Conservation (phyloP, 768 basidiomycete genomes). For the Tylopilus sp. region DNA sequence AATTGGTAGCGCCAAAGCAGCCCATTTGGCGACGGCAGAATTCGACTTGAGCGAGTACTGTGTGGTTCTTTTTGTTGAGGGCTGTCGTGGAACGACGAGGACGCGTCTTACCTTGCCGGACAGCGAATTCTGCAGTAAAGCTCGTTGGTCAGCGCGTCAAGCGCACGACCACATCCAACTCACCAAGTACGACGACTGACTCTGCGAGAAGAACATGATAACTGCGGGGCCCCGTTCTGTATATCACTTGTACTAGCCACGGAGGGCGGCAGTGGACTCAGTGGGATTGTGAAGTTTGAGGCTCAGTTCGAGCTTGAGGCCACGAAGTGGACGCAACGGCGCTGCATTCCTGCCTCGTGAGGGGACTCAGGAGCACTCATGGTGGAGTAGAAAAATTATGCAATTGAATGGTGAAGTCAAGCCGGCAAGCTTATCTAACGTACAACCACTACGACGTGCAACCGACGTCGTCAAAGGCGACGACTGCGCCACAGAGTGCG, state of each 20-base stretch:
- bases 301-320: conserved; percentile 20
- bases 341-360: conserved; percentile 26
- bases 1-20: conserved; percentile 41
- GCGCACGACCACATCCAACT: conserved; percentile 1
- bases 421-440: conserved; percentile 7
- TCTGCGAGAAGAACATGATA: conserved; percentile 15
- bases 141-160: background rate
- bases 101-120: conserved; percentile 21
- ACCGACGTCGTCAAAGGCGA: conserved; percentile 16
- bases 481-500: conserved; percentile 37
- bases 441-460: conserved; percentile 4
- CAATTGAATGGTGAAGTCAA: conserved; percentile 13
- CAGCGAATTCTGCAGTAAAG: conserved; percentile 23
- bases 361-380: conserved; percentile 31
- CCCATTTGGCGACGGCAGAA: conserved; percentile 50
- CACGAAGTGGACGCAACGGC: conserved; percentile 24
- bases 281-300: conserved; percentile 17
- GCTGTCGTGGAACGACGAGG: background rate
- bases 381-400: conserved; percentile 13
- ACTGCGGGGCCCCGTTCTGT: conserved; percentile 16
- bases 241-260: conserved; percentile 16
- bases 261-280: conserved; percentile 20
- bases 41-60: conserved; percentile 40
- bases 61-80: background rate
- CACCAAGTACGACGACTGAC: conserved; percentile 28